Evolutionary conservation across 2,329 filamentous ascomycete genomes (phyloP).

Genomic region (Aspergillus sp.): DNA sequence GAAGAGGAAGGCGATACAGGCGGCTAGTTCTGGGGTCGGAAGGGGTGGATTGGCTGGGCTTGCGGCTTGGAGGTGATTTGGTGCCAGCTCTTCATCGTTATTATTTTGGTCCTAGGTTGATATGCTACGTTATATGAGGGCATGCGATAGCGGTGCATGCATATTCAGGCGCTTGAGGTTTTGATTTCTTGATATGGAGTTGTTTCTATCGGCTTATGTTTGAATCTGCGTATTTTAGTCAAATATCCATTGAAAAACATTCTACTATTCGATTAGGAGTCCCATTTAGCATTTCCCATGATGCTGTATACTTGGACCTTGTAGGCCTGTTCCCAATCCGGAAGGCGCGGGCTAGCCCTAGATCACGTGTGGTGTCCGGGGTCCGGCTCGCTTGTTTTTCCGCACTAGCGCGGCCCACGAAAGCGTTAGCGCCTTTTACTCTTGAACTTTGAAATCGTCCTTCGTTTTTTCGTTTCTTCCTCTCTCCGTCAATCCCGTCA

Average conservation of each 20-base stretch:
- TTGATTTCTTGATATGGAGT: background rate
- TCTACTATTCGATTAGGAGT: background rate
- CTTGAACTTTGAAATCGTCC: constrained; percentile 16
- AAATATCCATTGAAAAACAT: background rate
- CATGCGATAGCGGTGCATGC: background rate
- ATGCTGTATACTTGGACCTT: background rate
- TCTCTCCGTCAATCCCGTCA: constrained; percentile 45
- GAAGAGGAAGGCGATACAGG: constrained; percentile 46
- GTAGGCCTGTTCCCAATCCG: background rate
- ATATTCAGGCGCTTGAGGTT: background rate
- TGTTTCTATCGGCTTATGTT: background rate
- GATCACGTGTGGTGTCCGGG: constrained; percentile 9
- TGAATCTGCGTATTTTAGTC: background rate
- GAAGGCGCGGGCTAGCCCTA: constrained; percentile 20
- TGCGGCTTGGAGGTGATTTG: constrained; percentile 39
- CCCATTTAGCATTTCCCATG: background rate
- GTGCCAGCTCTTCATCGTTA: background rate
- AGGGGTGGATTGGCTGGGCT: constrained; percentile 39
- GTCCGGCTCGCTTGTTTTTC: constrained; percentile 18
- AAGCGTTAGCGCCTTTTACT: constrained; percentile 26
- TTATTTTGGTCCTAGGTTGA: background rate
- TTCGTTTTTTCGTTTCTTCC: constrained; percentile 25
- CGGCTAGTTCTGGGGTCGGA: constrained; percentile 39
- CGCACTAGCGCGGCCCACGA: constrained; percentile 36
- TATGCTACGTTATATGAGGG: background rate